Evolutionary conservation across 2,329 filamentous ascomycete genomes (phyloP).

Genomic region (Fusarium chlamydosporum): DNA sequence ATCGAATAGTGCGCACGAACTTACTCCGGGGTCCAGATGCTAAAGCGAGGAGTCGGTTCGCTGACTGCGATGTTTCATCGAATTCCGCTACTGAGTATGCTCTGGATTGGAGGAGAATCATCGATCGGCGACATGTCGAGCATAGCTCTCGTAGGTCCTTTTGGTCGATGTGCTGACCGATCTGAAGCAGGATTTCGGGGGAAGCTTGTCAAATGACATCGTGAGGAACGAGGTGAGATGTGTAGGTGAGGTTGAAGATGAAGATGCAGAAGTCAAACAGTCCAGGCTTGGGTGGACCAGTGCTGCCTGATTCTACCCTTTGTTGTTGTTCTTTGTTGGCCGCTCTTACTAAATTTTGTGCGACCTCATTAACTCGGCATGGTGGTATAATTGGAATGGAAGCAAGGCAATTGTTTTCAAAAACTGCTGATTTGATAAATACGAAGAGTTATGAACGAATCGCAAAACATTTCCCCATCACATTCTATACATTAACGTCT

Average conservation of each 20-base stretch:
- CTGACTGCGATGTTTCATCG: neutral
- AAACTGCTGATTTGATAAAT: neutral
- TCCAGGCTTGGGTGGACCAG: neutral
- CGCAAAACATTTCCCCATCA: neutral
- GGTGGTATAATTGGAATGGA: too few species aligned
- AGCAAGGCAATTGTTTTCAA: neutral
- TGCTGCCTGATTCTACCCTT: neutral
- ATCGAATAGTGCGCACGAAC: neutral
- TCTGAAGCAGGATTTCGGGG: neutral
- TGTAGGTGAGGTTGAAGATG: neutral
- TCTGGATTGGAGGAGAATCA: neutral
- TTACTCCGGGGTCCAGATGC: neutral
- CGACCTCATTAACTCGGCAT: too few species aligned
- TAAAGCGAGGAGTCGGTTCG: neutral
- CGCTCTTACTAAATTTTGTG: too few species aligned
- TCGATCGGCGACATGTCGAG: neutral
- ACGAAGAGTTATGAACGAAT: neutral
- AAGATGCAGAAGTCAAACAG: neutral
- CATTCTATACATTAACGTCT: constrained; percentile 28
- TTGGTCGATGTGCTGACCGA: neutral
- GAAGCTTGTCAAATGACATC: neutral
- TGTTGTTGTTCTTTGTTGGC: too few species aligned
- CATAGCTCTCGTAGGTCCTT: neutral
- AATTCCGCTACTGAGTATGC: neutral
- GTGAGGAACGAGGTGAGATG: neutral